Evolutionary conservation across 1,139 yeast species (phyloP), one percentile per base, ranked within the genome.

Genomic region (Blastobotrys malaysiensis): DNA sequence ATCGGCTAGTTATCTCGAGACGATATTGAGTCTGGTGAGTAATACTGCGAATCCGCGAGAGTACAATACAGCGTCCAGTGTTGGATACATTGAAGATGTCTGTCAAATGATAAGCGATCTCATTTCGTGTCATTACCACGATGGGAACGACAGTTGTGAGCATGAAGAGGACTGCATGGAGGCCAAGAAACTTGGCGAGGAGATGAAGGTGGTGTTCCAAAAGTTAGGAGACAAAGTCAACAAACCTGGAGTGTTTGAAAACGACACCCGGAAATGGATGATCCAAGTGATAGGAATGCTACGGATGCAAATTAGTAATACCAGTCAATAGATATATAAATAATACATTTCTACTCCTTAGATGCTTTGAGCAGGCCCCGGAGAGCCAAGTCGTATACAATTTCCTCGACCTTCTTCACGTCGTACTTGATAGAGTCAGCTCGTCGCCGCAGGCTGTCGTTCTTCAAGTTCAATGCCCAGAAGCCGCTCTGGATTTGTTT

Each of bases 331-430:
- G 14, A 26, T 19, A 26, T 50, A 39, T 24, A 22, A 14, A 36
- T n/a, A n/a, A 26, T 44, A 52, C 26, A 48, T 20, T 21, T 20
- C 18, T 13, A 16, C n/a, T 24, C 36, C 19, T 24, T 36, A 45
- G 21, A 9, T 9, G 31, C 31, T 5, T 51, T 48, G 48, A 57
- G 45, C 49, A 64, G 52, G 7, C 68, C 65, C 7, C 71, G 52
- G 9, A 68, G 58, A 9, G 69, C 59, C 49, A 69, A 46, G 54
- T 68, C 71, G 50, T 67, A 69, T 13, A 69, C 66, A 11, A 69
- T 64, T 52, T 68, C 72, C 52, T 70, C 73, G 16, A 69, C 68
- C 52, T 67, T 68, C 56, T 69, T 69, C 36, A 68, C 69, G 45
- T 69, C 71, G 52, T 70, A 69, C 54, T 70, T 70, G 52, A 70